Evolutionary conservation across 192 early-diverging fungal genomes (phyloP), one percentile per base, ranked within the genome.

Genomic region (Cladochytrium replicatum): DNA sequence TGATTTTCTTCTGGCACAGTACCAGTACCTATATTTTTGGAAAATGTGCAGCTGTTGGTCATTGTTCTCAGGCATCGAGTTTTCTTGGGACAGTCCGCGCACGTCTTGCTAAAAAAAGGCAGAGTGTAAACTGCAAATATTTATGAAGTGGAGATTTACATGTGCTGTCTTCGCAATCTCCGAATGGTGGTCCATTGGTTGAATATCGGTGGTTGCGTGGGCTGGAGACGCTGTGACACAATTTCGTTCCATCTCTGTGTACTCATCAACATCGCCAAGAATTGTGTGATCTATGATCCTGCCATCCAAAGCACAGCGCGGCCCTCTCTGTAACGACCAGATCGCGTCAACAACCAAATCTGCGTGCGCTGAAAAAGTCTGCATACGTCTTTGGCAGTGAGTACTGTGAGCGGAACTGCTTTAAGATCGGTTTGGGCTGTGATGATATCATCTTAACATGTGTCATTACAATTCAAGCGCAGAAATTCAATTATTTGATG

Each of bases 211-310:
- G 4, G 5, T 41, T 15, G 17, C 13, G 40, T 41, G 38, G 24
- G 29, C 41, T 58, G 48, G 29, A 34, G 6, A 9, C 55, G 46
- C 31, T 51, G 63, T 13, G 46, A 8, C 29, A 48, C 43, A 32
- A 38, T 44, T 5, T 11, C 57, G 32, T 41, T 67, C 66, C 50
- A 67, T 28, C 29, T 64, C 55, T 26, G 37, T 41, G 46, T 55
- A 67, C 15, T 67, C 66, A 9, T 58, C 51, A 5, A 52, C 56
- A 44, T 63, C 60, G 9, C 67, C 64, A 3, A 72, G 55, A 3
- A 72, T 22, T 1, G 69, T 62, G 32, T 72, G 58, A 5, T 27
- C 55, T 6, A 67, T 41, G 1, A 61, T 11, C 26, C 46, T 46
- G 8, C 64, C 69, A 19, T 50, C 37, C 29, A 34, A 27, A 5